These are phyloP conservation scores for Vachellia pachyceras DNA, from an alignment of 306 rosid genomes.

Conservation along the genomic window DNA sequence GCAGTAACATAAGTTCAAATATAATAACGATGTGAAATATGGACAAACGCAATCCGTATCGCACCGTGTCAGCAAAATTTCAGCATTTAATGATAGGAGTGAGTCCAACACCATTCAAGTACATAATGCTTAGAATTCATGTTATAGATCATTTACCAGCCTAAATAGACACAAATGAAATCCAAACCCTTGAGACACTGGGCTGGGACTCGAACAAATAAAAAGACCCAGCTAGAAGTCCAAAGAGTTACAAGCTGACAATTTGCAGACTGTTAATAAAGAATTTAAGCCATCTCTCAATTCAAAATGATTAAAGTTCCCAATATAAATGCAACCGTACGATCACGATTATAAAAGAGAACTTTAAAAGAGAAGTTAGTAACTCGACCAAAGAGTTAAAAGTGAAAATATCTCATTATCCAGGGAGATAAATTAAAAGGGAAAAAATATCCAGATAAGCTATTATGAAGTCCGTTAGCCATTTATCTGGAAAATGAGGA, in stretches of 20 bases:
- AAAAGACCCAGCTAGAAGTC: background rate
- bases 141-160: background rate
- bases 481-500: background rate
- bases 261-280: too few species aligned
- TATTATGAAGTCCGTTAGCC: background rate
- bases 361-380: background rate
- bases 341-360: background rate
- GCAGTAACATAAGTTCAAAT: background rate
- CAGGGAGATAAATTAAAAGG: background rate
- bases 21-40: background rate
- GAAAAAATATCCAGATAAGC: background rate
- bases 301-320: background rate
- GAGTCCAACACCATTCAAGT: background rate
- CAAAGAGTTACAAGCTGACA: background rate
- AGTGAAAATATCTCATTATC: background rate
- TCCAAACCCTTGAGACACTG: background rate
- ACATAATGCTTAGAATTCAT: background rate
- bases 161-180: background rate
- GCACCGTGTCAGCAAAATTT: background rate
- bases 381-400: background rate
- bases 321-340: background rate
- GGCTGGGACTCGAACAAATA: background rate
- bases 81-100: background rate
- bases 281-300: background rate
- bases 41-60: background rate